Evolutionary conservation across 495 filamentous ascomycete genomes (phyloP).

Genomic region (Penicillium pancosmium): DNA sequence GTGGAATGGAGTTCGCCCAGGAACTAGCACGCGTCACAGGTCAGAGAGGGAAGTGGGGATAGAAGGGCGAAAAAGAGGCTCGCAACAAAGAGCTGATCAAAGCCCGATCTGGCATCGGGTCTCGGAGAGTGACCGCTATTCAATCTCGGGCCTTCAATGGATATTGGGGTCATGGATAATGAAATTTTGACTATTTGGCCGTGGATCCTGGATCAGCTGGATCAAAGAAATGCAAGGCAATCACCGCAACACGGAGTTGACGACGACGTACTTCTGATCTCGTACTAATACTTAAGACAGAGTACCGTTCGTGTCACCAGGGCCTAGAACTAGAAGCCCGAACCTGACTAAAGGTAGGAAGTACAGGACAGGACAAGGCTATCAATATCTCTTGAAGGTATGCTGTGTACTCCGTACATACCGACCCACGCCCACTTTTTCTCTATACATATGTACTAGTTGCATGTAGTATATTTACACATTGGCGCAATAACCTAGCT

Average conservation of each 20-base stretch:
- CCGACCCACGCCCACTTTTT: not conserved
- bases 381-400: not conserved
- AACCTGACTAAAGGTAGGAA: not conserved
- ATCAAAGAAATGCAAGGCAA: constrained; percentile 1
- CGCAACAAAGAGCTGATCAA: constrained; percentile 20
- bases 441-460: not conserved
- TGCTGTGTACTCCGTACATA: no score
- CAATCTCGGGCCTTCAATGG: constrained; percentile 2
- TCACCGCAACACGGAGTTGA: not conserved
- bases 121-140: constrained; percentile 25
- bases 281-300: not conserved
- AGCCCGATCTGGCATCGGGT: constrained; percentile 19
- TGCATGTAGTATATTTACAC: not conserved
- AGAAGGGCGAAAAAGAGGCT: constrained; percentile 15
- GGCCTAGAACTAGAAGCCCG: not conserved
- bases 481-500: not conserved
- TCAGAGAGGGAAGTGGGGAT: constrained; percentile 17
- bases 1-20: constrained; percentile 11
- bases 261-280: not conserved
- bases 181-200: not conserved
- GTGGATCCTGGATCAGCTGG: not conserved
- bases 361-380: not conserved
- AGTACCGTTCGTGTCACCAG: not conserved
- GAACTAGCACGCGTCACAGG: constrained; percentile 20
- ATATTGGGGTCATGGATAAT: not conserved